Evolutionary conservation across 2,329 filamentous ascomycete genomes (phyloP), one percentile per base, ranked within the genome.

Genomic region (Monosporascus sp.): DNA sequence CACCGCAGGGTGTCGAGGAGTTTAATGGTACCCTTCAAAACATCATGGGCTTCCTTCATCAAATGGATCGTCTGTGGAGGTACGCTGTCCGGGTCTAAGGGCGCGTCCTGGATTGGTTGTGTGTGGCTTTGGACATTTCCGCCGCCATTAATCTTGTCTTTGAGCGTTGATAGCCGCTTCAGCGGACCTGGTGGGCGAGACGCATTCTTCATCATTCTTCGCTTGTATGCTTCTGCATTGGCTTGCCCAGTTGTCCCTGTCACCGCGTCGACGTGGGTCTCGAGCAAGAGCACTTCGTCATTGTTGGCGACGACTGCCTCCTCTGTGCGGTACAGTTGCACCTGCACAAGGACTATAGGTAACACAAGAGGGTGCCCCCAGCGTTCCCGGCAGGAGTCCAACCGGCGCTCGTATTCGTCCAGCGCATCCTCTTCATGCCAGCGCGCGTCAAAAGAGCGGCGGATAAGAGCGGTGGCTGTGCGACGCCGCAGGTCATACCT

Each of bases 1-100:
- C 74, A 77, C 22, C 72, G 63, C 35, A 77, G 67, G 1, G 74
- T 77, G 48, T 77, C 74, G 1, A 77, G 66, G 8, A 77, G 62
- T 51, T 75, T 72, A 49, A 77, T 76, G 1, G 72, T 72, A 14
- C 70, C 71, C 51, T 75, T 75, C 24, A 77, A 62, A 1, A 75
- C 74, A 41, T 76, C 73, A 37, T 77, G 74, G 0, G 74, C 74
- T 48, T 73, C 69, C 60, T 76, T 76, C 74, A 77, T 77, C 18
- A 77, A 67, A 48, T 73, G 71, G 3, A 75, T 75, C 54, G 74
- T 76, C 47, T 74, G 73, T 60, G 73, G 74, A 3, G 71, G 71
- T 0, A 72, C 70, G 58, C 68, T 71, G 8, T 67, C 62, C 7
- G 64, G 57, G 36, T 63, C 62, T 11, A 56, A 62, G n/a, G 59